These are phyloP conservation scores for Smittium mucronatum DNA, from an alignment of 371 early-diverging fungal genomes.

Conservation along the genomic window DNA sequence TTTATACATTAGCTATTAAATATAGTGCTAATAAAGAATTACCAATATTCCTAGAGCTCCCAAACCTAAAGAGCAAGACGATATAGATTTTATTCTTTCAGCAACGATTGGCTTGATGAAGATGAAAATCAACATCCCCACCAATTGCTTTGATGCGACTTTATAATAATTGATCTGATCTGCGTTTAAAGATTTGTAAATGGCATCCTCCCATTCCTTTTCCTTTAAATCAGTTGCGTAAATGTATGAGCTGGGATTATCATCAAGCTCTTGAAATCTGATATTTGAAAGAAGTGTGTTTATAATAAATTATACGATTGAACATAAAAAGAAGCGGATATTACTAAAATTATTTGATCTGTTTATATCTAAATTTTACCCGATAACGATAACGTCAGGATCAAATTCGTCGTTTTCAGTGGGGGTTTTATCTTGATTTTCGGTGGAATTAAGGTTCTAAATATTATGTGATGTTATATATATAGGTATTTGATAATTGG, in stretches of 20 bases:
- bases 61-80: conserved; percentile 48
- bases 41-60: conserved; percentile 65
- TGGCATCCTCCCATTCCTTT: conserved; percentile 59
- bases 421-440: not conserved
- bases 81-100: conserved; percentile 43
- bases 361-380: conserved; percentile 2
- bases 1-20: not conserved
- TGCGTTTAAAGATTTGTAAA: conserved; percentile 48
- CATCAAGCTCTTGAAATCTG: conserved; percentile 86
- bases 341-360: not conserved
- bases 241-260: conserved; percentile 71
- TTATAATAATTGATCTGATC: conserved; percentile 39
- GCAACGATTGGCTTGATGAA: conserved; percentile 45
- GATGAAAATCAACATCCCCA: conserved; percentile 74
- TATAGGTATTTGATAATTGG: too few relatives aligned
- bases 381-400: conserved; percentile 12
- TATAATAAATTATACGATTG: not conserved
- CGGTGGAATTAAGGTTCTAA: too few relatives aligned
- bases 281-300: conserved; percentile 33
- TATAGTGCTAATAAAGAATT: too few relatives aligned
- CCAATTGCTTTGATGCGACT: conserved; percentile 59
- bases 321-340: not conserved
- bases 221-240: conserved; percentile 61
- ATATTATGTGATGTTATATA: too few relatives aligned
- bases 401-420: conserved; percentile 22